A percentile compares a stretch with the other conserved stretches of the same genome.
Evolutionary conservation across 1,139 yeast genomes (phyloP).

Genomic region (Scheffersomyces quercinus): DNA sequence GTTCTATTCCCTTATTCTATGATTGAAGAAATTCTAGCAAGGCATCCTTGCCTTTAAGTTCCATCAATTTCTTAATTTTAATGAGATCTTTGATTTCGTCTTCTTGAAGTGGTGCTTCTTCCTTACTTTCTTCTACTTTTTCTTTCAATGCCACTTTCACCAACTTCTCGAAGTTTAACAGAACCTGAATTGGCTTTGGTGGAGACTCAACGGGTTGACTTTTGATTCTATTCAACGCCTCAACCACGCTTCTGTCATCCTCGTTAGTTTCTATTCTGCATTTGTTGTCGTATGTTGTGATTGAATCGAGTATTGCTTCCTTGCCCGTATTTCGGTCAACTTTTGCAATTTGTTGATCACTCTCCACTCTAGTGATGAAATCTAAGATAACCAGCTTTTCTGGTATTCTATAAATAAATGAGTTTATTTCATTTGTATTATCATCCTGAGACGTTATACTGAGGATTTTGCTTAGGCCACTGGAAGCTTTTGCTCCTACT

Average conservation of each 20-base stretch:
- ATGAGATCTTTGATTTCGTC: conserved; percentile 49
- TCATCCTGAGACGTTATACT: conserved; percentile 31
- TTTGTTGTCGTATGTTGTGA: conserved; percentile 24
- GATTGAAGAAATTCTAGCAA: conserved; percentile 56
- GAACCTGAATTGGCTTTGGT: conserved; percentile 5
- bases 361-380: conserved; percentile 56
- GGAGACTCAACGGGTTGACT: not conserved
- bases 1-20: not conserved
- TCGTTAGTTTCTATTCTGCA: conserved; percentile 13
- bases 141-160: conserved; percentile 24
- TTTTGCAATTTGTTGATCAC: conserved; percentile 23
- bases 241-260: conserved; percentile 25
- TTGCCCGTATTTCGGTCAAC: conserved; percentile 16
- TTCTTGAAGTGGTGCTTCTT: conserved; percentile 13
- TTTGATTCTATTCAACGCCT: conserved; percentile 24
- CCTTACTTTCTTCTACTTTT: conserved; percentile 19
- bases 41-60: conserved; percentile 68
- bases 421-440: conserved; percentile 27
- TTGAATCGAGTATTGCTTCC: conserved; percentile 22
- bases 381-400: conserved; percentile 76
- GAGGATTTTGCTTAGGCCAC: conserved; percentile 35
- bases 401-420: conserved; percentile 63
- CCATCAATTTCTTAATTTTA: conserved; percentile 60
- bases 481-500: conserved; percentile 46
- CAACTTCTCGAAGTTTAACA: conserved; percentile 29